Evolutionary conservation across 768 basidiomycete genomes (phyloP).

Genomic region (Termitomyces titanicus): DNA sequence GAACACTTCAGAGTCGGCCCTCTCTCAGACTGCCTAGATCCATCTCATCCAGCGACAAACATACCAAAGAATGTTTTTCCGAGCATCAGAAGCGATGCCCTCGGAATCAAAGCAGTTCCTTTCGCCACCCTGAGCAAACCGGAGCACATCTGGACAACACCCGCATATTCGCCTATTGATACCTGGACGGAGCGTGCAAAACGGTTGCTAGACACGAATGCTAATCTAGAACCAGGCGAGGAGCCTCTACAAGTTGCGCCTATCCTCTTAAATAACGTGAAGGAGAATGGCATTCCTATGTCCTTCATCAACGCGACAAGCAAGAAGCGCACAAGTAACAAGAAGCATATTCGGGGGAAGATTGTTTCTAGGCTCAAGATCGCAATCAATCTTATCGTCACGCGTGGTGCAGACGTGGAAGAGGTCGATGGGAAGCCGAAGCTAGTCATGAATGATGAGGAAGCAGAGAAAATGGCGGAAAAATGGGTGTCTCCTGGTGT

Average conservation of each 20-base stretch:
- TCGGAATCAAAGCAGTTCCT: slow-evolving; percentile 27
- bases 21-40: slow-evolving; percentile 21
- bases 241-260: slow-evolving; percentile 9
- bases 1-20: slow-evolving; percentile 9
- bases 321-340: slow-evolving; percentile 31
- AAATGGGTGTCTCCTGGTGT: slow-evolving; percentile 32
- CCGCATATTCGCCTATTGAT: slow-evolving; percentile 16
- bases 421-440: slow-evolving; percentile 13
- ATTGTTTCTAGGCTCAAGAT: slow-evolving; percentile 34
- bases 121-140: slow-evolving; percentile 26
- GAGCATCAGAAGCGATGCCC: slow-evolving; percentile 4
- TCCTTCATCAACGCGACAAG: slow-evolving; percentile 31
- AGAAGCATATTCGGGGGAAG: slow-evolving; percentile 25
- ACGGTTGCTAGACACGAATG: slow-evolving; percentile 3
- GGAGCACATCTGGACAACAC: slow-evolving; percentile 16
- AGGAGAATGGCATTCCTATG: slow-evolving; percentile 29
- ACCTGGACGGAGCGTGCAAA: slow-evolving; percentile 18
- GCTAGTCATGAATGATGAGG: slow-evolving; percentile 20
- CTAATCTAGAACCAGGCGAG: not conserved
- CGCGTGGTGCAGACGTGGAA: slow-evolving; percentile 33
- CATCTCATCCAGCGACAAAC: slow-evolving; percentile 22
- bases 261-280: slow-evolving; percentile 16
- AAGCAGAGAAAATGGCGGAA: slow-evolving; percentile 18
- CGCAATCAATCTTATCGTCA: slow-evolving; percentile 36
- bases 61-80: slow-evolving; percentile 12